A percentile compares a stretch with the other conserved stretches of the same genome.
phyloP scores from a whole-genome alignment of 2,329 filamentous ascomycete genomes.

The Aspergillus pseudonomiae region DNA sequence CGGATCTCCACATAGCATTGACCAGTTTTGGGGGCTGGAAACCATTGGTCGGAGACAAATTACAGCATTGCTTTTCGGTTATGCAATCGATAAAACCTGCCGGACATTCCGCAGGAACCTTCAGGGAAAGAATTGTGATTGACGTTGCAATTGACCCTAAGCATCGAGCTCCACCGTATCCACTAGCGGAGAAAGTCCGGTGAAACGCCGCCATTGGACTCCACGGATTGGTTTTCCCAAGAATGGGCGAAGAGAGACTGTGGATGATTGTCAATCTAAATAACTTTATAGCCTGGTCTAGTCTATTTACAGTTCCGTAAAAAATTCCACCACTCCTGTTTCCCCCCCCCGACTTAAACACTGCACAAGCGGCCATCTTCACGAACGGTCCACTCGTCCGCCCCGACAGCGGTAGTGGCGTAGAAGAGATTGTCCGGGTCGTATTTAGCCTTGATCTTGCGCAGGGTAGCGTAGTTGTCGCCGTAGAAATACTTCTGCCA shows the following conservation, averaged over 20 bases:
- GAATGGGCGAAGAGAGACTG: too few species aligned
- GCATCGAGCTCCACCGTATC: neutral
- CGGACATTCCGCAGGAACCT: neutral
- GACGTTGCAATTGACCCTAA: neutral
- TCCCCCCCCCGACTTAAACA: slow-evolving; percentile 7
- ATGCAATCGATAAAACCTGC: neutral
- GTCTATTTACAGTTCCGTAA: neutral
- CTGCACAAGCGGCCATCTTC: slow-evolving; percentile 46
- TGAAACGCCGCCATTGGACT: neutral
- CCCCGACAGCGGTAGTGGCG: slow-evolving; percentile 52
- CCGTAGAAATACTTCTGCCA: slow-evolving; percentile 49
- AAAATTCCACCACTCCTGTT: neutral
- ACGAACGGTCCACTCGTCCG: slow-evolving; percentile 50
- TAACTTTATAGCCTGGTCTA: neutral
- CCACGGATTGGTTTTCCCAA: neutral
- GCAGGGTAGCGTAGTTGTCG: slow-evolving; percentile 41
- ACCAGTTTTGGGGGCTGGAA: neutral
- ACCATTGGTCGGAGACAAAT: neutral
- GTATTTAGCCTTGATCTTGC: slow-evolving; percentile 45
- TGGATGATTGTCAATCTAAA: neutral
- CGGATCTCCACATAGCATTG: neutral
- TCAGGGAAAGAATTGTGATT: neutral
- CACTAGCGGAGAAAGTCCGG: neutral
- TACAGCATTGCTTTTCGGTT: neutral
- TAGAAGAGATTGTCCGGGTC: slow-evolving; percentile 48